Evolutionary conservation across 192 early-diverging fungal species (phyloP), one percentile per base, ranked within the genome.

Genomic region (Dimargaris cristalligena): DNA sequence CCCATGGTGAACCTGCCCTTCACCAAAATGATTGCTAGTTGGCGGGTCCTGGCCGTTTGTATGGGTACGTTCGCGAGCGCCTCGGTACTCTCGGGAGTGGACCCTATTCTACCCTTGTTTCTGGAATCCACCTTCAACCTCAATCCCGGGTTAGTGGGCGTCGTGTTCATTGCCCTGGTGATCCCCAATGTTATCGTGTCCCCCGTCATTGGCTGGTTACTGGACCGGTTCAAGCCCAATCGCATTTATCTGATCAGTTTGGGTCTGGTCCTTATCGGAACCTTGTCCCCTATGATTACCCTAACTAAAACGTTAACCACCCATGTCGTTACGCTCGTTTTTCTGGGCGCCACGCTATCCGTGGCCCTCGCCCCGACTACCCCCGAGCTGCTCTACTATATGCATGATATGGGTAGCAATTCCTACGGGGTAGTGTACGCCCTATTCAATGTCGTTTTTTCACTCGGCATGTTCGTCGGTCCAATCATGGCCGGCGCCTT

Each of bases 391-490:
- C 82, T 77, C 30, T 75, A 78, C 25, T 75, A 75, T 44, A 83
- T 84, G 34, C 65, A 78, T 60, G 68, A 79, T 29, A 77, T 75
- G 64, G 84, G 82, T 45, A 75, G 78, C 63, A 71, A 70, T 33
- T 75, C 74, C 26, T 78, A 73, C 55, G 77, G 70, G 44, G 69
- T 71, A 65, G 78, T 82, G 1, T 86, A 85, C 65, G 83, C 83
- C 6, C 64, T 89, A 34, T 85, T 81, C 65, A 89, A 87, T 65
- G 82, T 87, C 65, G 77, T 82, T 0, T 89, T 82, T 47, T 80
- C 82, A 25, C 61, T 80, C n/a, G 82, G 83, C n/a, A 83, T 87
- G 72, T 79, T 87, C 46, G 60, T 80, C 29, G 80, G 84, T 2
- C 86, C 86, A 4, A 81, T 83, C n/a, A 62, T 78, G 46, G 74